phyloP scores from a whole-genome alignment of 345 rosid genomes.

The Eutrema heterophyllum region DNA sequence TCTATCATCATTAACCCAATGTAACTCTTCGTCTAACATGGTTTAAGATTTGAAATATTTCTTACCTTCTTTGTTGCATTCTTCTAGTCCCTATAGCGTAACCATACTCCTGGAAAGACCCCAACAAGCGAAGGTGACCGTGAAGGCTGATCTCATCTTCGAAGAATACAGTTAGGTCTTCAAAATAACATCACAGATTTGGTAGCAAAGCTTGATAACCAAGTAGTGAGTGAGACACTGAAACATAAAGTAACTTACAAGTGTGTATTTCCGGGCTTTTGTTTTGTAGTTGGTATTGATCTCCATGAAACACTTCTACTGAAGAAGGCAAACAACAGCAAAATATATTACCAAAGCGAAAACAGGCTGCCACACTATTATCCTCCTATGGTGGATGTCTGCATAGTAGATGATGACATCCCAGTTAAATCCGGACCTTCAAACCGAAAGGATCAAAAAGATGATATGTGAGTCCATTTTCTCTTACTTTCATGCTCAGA shows the following conservation, averaged over 20 bases:
- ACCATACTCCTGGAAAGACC: constrained; percentile 47
- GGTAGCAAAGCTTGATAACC: background rate
- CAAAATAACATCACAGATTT: background rate
- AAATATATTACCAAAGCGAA: constrained; percentile 24
- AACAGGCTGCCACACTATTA: constrained; percentile 37
- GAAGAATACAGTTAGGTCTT: constrained; percentile 74
- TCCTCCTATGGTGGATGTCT: constrained; percentile 37
- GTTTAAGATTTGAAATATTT: background rate
- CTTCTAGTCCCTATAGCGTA: constrained; percentile 71
- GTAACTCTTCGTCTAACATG: background rate
- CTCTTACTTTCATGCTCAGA: background rate
- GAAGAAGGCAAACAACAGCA: constrained; percentile 36
- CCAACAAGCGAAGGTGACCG: constrained; percentile 49
- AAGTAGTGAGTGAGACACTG: background rate
- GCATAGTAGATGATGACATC: constrained; percentile 37
- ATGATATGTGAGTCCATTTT: constrained; percentile 16
- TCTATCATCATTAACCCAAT: background rate
- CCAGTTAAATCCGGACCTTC: constrained; percentile 28
- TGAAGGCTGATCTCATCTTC: constrained; percentile 78
- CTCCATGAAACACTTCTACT: constrained; percentile 56
- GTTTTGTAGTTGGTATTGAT: constrained; percentile 74
- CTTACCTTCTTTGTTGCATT: background rate
- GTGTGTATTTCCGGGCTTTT: background rate
- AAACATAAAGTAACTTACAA: background rate
- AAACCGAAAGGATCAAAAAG: constrained; percentile 16